Evolutionary conservation across 2,329 filamentous ascomycete genomes (phyloP), one percentile per base, ranked within the genome.

Genomic region (Colletotrichum noveboracense): DNA sequence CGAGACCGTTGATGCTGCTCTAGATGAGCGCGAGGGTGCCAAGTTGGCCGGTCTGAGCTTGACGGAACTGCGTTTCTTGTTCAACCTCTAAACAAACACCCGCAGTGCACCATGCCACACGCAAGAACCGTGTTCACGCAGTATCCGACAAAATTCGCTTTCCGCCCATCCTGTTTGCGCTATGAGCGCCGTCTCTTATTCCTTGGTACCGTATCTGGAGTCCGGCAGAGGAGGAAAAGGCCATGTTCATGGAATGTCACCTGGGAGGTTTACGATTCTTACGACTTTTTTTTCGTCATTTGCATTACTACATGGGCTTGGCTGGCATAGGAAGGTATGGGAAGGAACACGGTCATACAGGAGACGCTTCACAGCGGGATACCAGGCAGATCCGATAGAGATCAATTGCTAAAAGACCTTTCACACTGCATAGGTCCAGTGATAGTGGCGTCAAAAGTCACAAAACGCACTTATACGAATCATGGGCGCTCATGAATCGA

Each of bases 21-120:
- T 98, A 26, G 94, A 97, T 79, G 95, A 97, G 84, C 90, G 91
- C 30, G 93, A 92, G 52, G 90, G 90, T 38, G 90, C 91, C 80
- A 91, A 88, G 75, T 87, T 97, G 67, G 91, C 92, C 9, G 89
- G 94, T 55, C 88, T 98, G 14, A 91, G 89, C 70, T 86, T 89
- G 3, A 87, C 87, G 38, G 94, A 97, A 79, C 88, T 97, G 61
- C 91, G 89, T 55, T 96, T 91, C 79, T 87, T 97, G 75, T 95
- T 96, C 76, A 84, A 83, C 68, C 67, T 78, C 52, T 73, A 26
- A 70, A 26, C 10, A 13, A 28, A 6, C 9, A 24, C 32, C 13
- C 14, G 14, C 14, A 3, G 9, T 52, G n/a, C 24, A 28, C 7
- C 21, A 16, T 48, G 21, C 24, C 61, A 34, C 16, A 60, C 21